Percentiles rank a stretch among this genome's conserved stretches.
These are phyloP conservation scores for barley (Hordeum vulgare) DNA, from an alignment of 176 grass and related monocot genomes.

Conservation along the genomic window MorexV3_pseudomolecules_assembly NC_058519.1:610616253-610616752, in stretches of 20 bases:
- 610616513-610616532: background rate
- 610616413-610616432: constrained; percentile 95
- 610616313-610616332: constrained; percentile 13
- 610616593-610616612: constrained; percentile 95
- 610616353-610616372: background rate
- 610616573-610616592: constrained; percentile 84
- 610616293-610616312: constrained; percentile 82
- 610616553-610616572: constrained; percentile 57
- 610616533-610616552: background rate
- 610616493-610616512: background rate
- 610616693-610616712: constrained; percentile 14
- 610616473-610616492: background rate
- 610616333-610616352: constrained; percentile 4
- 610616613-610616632: constrained; percentile 99
- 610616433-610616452: constrained; percentile 86
- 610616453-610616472: constrained; percentile 52
- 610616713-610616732: constrained; percentile 17
- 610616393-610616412: constrained; percentile 71
- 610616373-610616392: background rate
- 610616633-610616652: constrained; percentile 2
- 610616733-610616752: constrained; percentile 58
- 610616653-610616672: background rate
- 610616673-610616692: constrained; percentile 3
- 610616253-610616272: constrained; percentile 78
- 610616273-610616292: constrained; percentile 64